Evolutionary conservation across 495 filamentous ascomycete genomes (phyloP).

Genomic region (Letharia columbiana): DNA sequence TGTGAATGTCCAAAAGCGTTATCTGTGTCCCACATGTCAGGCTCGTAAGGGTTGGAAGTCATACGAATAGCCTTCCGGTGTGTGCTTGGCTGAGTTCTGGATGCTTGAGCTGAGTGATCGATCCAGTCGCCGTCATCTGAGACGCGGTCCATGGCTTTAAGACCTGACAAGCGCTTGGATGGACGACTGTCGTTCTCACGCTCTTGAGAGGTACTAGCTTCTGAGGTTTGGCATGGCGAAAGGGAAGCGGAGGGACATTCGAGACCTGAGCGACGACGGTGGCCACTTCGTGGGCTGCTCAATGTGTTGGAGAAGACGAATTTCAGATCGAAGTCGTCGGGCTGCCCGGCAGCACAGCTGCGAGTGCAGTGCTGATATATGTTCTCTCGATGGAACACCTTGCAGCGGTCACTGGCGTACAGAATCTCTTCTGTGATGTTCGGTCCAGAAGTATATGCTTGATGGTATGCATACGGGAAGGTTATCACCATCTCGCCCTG

Average conservation of each 20-base stretch:
- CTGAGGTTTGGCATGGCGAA: background rate
- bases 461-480: conserved; percentile 18
- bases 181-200: background rate
- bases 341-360: background rate
- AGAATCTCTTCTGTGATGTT: conserved; percentile 8
- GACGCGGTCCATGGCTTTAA: background rate
- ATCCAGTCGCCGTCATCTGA: background rate
- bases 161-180: background rate
- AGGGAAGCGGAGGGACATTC: background rate
- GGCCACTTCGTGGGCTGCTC: background rate
- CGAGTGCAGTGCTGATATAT: background rate
- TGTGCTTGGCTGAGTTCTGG: background rate
- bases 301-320: background rate
- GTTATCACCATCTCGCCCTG: conserved; percentile 18
- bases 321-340: background rate
- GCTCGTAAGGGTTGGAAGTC: background rate
- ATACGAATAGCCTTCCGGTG: background rate
- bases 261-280: background rate
- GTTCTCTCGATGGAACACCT: background rate
- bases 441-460: conserved; percentile 8
- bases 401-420: conserved; percentile 6
- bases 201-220: background rate
- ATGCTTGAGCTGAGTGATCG: background rate
- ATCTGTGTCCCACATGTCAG: background rate
- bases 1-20: background rate